Percentiles rank a stretch among this genome's conserved stretches.
Conservation (phyloP, 2,329 filamentous ascomycete genomes). For the Kalmusia sp. region DNA sequence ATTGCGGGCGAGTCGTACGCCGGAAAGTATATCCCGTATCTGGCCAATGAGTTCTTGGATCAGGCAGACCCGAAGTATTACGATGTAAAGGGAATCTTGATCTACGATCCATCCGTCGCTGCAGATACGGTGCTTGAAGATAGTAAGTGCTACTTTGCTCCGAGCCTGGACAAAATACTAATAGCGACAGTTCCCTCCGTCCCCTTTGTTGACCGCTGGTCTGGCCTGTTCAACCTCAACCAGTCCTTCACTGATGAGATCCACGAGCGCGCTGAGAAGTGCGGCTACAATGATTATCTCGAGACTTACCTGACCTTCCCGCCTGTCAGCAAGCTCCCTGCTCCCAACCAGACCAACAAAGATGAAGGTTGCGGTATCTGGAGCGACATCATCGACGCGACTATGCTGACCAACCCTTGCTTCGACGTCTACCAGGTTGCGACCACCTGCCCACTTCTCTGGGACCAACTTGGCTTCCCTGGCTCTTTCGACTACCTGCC, state of each 20-base stretch:
- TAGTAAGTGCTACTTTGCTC: constrained; percentile 15
- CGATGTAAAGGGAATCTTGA: constrained; percentile 71
- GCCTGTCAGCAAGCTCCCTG: constrained; percentile 66
- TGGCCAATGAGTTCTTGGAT: constrained; percentile 75
- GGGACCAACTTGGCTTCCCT: constrained; percentile 74
- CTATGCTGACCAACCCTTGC: constrained; percentile 72
- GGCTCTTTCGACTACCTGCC: constrained; percentile 70
- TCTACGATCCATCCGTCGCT: constrained; percentile 74
- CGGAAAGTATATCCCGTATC: constrained; percentile 70
- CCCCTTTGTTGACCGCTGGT: constrained; percentile 67
- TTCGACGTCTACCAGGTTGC: constrained; percentile 79
- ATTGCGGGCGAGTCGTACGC: constrained; percentile 77
- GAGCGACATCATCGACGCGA: constrained; percentile 62
- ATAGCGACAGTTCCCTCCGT: constrained; percentile 56
- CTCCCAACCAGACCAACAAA: constrained; percentile 53
- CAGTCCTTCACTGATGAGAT: constrained; percentile 62
- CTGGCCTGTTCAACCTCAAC: constrained; percentile 69
- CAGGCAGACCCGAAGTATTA: constrained; percentile 71
- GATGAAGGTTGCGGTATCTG: constrained; percentile 66
- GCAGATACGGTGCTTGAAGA: constrained; percentile 59
- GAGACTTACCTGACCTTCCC: constrained; percentile 72
- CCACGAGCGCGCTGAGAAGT: constrained; percentile 60
- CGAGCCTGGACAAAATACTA: constrained; percentile 36
- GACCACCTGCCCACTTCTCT: constrained; percentile 73
- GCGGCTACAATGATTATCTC: constrained; percentile 69